Evolutionary conservation across 495 filamentous ascomycete genomes (phyloP).

Genomic region (Cercophora sp.): DNA sequence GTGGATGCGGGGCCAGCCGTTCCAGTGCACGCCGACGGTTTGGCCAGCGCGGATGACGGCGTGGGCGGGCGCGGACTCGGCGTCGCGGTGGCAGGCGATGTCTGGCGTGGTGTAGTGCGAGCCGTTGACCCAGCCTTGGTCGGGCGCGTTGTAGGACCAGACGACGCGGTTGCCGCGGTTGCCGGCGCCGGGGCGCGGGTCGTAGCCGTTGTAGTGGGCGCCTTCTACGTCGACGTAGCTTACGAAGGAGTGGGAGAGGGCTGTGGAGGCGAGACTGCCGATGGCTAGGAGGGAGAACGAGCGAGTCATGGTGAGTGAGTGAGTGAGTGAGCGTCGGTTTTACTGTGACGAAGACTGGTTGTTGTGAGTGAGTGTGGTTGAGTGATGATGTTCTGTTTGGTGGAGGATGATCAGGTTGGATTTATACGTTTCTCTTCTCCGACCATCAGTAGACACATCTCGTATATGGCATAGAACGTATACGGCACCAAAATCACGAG

Average conservation of each 20-base stretch:
- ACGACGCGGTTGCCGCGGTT: slow-evolving; percentile 42
- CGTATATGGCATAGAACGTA: too few species aligned
- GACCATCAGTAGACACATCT: too few species aligned
- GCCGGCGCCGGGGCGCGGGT: slow-evolving; percentile 39
- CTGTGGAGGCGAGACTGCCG: not conserved
- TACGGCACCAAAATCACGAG: too few species aligned
- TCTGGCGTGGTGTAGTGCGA: slow-evolving; percentile 44
- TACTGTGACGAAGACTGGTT: too few species aligned
- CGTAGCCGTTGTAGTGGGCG: slow-evolving; percentile 43
- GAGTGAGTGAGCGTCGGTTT: not conserved
- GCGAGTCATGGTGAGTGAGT: not conserved
- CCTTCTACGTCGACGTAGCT: slow-evolving; percentile 55
- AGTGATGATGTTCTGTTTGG: too few species aligned
- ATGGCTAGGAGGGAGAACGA: not conserved
- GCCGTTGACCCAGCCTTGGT: slow-evolving; percentile 53
- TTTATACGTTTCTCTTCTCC: too few species aligned
- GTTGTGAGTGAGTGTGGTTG: too few species aligned
- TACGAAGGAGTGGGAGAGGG: slow-evolving; percentile 57
- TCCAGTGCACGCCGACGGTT: slow-evolving; percentile 59
- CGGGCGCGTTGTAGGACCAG: slow-evolving; percentile 41
- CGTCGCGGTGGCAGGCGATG: slow-evolving; percentile 67
- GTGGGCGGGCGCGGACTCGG: slow-evolving; percentile 47
- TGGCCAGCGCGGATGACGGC: slow-evolving; percentile 53
- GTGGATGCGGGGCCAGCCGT: slow-evolving; percentile 61
- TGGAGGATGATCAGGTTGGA: too few species aligned